Percentiles rank a stretch among this genome's conserved stretches.
Evolutionary conservation across 225 moss, liverwort and hornwort genomes (phyloP).

Genomic region (Sphagnum tenellum): DNA sequence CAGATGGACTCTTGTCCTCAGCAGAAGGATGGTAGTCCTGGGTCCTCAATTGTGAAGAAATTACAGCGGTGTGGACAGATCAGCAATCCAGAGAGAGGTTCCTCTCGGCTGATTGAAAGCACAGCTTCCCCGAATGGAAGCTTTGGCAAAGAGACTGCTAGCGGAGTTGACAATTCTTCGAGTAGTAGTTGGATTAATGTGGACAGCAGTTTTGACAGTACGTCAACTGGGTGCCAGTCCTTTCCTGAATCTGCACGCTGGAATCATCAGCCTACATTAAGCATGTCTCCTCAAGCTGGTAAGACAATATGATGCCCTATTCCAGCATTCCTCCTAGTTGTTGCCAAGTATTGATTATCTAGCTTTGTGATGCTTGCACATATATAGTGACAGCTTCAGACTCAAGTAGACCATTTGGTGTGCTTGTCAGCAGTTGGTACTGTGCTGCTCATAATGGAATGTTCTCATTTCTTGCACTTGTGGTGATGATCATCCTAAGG

Average conservation of each 20-base stretch:
- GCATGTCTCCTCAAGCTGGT: conserved; percentile 30
- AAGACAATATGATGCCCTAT: conserved; percentile 2
- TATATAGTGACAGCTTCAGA: no score
- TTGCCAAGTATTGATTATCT: background rate
- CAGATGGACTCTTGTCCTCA: no score
- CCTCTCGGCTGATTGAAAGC: conserved; percentile 13
- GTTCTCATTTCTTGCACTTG: no score
- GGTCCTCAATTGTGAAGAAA: conserved; percentile 38
- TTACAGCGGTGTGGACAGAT: conserved; percentile 44
- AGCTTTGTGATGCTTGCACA: no score
- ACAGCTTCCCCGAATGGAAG: conserved; percentile 5
- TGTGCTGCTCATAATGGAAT: no score
- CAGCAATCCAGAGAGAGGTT: conserved; percentile 13
- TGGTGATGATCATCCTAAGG: no score
- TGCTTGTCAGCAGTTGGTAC: no score
- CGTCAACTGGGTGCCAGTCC: conserved; percentile 20
- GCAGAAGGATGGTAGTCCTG: conserved; percentile 32
- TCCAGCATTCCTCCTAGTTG: background rate
- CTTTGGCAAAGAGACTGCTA: background rate
- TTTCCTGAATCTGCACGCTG: conserved; percentile 24
- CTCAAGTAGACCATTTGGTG: no score
- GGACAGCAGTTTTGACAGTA: conserved; percentile 30
- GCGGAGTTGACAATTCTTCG: conserved; percentile 16
- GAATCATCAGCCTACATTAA: conserved; percentile 14
- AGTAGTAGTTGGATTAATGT: conserved; percentile 28